Conservation (phyloP, 2,329 filamentous ascomycete genomes). For the Zymoseptoria passerinii region DNA sequence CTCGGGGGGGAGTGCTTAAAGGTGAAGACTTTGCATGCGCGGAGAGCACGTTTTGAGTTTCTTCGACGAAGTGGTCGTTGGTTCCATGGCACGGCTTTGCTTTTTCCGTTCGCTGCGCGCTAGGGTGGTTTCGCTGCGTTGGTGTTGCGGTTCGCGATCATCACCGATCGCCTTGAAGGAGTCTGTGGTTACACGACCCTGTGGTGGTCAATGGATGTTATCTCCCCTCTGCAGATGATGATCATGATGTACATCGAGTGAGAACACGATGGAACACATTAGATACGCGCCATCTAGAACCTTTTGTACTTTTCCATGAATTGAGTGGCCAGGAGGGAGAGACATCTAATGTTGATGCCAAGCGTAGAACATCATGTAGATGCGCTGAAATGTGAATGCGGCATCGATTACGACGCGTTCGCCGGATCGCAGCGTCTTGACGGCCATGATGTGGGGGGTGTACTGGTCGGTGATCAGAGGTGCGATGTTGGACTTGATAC, state of each 20-base stretch:
- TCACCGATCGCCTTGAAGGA: slow-evolving; percentile 56
- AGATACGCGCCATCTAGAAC: slow-evolving; percentile 61
- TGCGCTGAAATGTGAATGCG: slow-evolving; percentile 40
- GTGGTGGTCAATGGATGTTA: slow-evolving; percentile 43
- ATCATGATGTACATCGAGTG: slow-evolving; percentile 51
- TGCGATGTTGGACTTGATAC: slow-evolving; percentile 71
- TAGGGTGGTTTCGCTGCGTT: slow-evolving; percentile 60
- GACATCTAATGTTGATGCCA: slow-evolving; percentile 66
- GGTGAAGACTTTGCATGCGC: slow-evolving; percentile 61
- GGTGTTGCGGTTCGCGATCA: slow-evolving; percentile 44
- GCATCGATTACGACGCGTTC: slow-evolving; percentile 42
- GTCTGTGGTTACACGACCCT: slow-evolving; percentile 57
- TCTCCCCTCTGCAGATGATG: slow-evolving; percentile 28
- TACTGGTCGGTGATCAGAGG: slow-evolving; percentile 44
- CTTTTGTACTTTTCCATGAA: slow-evolving; percentile 60
- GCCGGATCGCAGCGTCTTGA: slow-evolving; percentile 32
- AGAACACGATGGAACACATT: slow-evolving; percentile 55
- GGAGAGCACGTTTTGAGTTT: slow-evolving; percentile 56
- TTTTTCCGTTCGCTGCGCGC: slow-evolving; percentile 46
- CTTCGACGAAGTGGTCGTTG: slow-evolving; percentile 63
- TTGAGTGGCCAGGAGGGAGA: slow-evolving; percentile 58
- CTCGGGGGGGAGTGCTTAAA: slow-evolving; percentile 14
- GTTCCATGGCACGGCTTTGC: slow-evolving; percentile 50
- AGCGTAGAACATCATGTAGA: slow-evolving; percentile 59
- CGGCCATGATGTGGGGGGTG: slow-evolving; percentile 32